Evolutionary conservation across 2,329 filamentous ascomycete genomes (phyloP), one percentile per base, ranked within the genome.

Genomic region (Arthrinium phaeospermum): DNA sequence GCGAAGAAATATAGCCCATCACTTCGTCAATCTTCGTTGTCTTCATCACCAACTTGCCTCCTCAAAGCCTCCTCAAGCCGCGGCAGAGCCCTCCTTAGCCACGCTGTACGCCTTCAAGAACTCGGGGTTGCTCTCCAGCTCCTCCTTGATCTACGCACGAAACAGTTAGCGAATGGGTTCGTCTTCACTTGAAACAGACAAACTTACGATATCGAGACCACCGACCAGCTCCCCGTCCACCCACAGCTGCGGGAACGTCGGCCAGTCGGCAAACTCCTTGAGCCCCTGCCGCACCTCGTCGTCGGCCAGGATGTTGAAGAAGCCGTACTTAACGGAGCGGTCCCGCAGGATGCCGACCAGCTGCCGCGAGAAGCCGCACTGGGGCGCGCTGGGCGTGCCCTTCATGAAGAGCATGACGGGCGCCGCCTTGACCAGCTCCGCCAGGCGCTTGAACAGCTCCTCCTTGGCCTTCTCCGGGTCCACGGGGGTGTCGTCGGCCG

Each of bases 341-440:
- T 98, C 96, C 70, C 96, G 90, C 78, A 99, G 85, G 67, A 99
- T 90, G 37, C 87, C 91, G 61, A 99, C 96, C 64, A 98, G 86
- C 85, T 98, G 95, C 76, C 96, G 88, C 76, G 94, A 97, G 84
- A 99, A 99, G 2, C 96, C 95, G 79, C 95, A 98, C 83, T 97
- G 93, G 0, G 95, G 95, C 45, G 91, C 89, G 75, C 91, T 94
- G 0, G 95, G 95, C 3, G 94, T 97, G n/a, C 95, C 95, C 86
- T 98, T 98, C 94, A 98, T 98, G 84, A 99, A 99, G 41, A 99
- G 87, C 96, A 99, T 99, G 45, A 99, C 95, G 0, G 95, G 94
- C 45, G 96, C 96, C 6, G 96, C 96, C 85, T 96, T 97, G 76
- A 98, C 96, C 47, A 99, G 88, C 77, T 97, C 93, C 27, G 85